Conservation (phyloP, 768 basidiomycete genomes). For the Leucosporidium creatinivorum region DNA sequence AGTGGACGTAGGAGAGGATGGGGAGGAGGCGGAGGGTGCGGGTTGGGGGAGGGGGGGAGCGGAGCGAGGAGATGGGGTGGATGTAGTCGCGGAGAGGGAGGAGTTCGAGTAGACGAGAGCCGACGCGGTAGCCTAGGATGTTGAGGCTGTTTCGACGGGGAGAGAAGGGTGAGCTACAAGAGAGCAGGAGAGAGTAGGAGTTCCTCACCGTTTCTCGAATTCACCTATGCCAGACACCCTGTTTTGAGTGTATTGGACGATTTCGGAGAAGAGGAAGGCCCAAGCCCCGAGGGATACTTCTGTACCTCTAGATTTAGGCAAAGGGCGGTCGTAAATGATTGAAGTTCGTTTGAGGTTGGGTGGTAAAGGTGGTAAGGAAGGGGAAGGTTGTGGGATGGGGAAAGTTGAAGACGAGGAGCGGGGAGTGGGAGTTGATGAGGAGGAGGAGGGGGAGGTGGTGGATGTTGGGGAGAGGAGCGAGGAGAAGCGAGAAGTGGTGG, state of each 20-base stretch:
- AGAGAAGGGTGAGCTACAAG: neutral
- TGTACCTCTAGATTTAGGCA: slow-evolving; percentile 75
- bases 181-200: neutral
- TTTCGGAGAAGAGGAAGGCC: slow-evolving; percentile 84
- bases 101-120: slow-evolving; percentile 77
- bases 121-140: slow-evolving; percentile 86
- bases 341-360: slow-evolving; percentile 6
- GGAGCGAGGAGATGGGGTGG: slow-evolving; percentile 39
- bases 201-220: slow-evolving; percentile 75
- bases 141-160: slow-evolving; percentile 62
- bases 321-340: slow-evolving; percentile 71
- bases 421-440: neutral
- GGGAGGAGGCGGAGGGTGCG: slow-evolving; percentile 85
- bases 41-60: slow-evolving; percentile 65
- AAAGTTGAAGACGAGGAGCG: slow-evolving; percentile 6
- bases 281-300: slow-evolving; percentile 81
- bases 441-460: neutral
- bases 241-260: slow-evolving; percentile 93
- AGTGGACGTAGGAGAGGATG: slow-evolving; percentile 86
- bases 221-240: slow-evolving; percentile 91
- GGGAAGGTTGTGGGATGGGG: neutral
- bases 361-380: neutral
- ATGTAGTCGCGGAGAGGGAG: slow-evolving; percentile 67
- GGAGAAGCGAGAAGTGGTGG: slow-evolving; percentile 20
- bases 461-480: slow-evolving; percentile 9